phyloP scores from a whole-genome alignment of 2,329 filamentous ascomycete species.

The Penicillium sp. region DNA sequence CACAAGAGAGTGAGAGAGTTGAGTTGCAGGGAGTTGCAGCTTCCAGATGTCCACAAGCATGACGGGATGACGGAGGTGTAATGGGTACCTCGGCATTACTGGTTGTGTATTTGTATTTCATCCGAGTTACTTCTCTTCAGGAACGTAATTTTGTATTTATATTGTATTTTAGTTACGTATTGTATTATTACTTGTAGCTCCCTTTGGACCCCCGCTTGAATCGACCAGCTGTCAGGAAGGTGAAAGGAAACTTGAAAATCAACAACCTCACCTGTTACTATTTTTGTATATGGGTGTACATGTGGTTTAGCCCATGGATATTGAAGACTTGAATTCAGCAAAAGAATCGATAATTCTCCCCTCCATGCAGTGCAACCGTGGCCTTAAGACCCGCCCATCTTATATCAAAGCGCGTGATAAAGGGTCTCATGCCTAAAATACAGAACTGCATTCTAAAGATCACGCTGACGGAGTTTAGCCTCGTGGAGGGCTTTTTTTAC shows the following conservation, averaged over 20 bases:
- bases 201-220: slow-evolving; percentile 19
- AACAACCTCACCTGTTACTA: background rate
- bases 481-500: background rate
- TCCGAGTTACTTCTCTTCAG: accelerated
- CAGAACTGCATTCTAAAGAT: background rate
- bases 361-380: background rate
- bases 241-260: background rate
- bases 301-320: background rate
- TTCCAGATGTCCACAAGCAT: slow-evolving; percentile 6
- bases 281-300: background rate
- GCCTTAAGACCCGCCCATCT: background rate
- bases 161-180: background rate
- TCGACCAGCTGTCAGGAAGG: slow-evolving; percentile 24
- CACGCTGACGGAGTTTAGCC: background rate
- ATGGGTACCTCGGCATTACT: slow-evolving; percentile 4
- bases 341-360: background rate
- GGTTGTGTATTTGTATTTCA: slow-evolving; percentile 6
- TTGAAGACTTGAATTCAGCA: background rate
- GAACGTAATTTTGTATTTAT: background rate
- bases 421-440: background rate
- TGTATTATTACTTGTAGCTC: background rate
- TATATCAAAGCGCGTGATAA: background rate
- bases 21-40: slow-evolving; percentile 18
- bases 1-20: slow-evolving; percentile 3
- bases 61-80: slow-evolving; percentile 17